Conservation (phyloP, 2,329 filamentous ascomycete genomes). For the Cytospora paraplurivora region DNA sequence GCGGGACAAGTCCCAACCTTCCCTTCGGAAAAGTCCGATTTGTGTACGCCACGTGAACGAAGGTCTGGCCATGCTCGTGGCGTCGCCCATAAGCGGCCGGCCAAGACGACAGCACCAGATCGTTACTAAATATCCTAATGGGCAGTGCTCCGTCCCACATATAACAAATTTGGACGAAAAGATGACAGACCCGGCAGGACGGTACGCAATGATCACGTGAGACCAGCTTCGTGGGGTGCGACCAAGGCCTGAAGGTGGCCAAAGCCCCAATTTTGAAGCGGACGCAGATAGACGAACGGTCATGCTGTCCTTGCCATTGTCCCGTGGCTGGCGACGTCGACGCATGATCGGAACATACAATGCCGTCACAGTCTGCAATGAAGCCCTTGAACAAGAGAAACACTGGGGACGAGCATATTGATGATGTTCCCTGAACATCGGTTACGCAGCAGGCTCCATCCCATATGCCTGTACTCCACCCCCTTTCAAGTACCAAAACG, state of each 20-base stretch:
- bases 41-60: neutral
- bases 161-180: neutral
- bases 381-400: neutral
- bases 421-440: conserved; percentile 7
- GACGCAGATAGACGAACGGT: neutral
- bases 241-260: neutral
- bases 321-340: no score
- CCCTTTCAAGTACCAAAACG: conserved; percentile 27
- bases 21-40: neutral
- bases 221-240: neutral
- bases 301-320: no score
- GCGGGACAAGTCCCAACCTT: neutral
- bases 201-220: neutral
- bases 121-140: neutral
- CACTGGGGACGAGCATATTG: neutral
- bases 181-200: neutral
- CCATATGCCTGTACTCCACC: conserved; percentile 8
- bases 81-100: neutral
- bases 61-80: neutral
- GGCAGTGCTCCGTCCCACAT: neutral
- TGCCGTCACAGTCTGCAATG: neutral
- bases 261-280: neutral
- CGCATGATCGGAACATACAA: neutral
- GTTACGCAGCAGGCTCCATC: conserved; percentile 8
- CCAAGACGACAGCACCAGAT: neutral